Evolutionary conservation across 2,329 filamentous ascomycete genomes (phyloP).

Genomic region (Cladosporium halotolerans): DNA sequence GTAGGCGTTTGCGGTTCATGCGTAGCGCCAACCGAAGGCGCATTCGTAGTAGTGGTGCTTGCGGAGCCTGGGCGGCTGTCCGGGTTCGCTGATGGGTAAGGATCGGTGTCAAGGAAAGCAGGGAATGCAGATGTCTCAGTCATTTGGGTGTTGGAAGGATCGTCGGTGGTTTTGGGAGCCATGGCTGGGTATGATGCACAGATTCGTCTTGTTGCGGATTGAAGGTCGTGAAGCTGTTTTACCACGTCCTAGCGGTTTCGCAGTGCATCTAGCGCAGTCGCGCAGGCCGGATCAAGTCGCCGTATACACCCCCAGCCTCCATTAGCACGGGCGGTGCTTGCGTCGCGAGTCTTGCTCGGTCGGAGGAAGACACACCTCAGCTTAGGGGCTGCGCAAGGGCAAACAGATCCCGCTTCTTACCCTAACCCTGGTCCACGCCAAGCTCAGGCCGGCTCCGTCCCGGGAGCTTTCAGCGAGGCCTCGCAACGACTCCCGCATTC

Average conservation of each 20-base stretch:
- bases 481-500: too few relatives aligned
- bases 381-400: neutral
- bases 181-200: slow-evolving; percentile 2
- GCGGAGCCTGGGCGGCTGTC: slow-evolving; percentile 17
- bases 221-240: neutral
- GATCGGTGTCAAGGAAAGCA: slow-evolving; percentile 25
- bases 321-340: slow-evolving; percentile 1
- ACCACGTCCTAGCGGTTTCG: neutral
- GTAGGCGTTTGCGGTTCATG: slow-evolving; percentile 12
- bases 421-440: neutral
- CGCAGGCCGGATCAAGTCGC: neutral
- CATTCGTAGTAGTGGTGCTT: slow-evolving; percentile 17
- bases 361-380: neutral
- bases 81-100: slow-evolving; percentile 16
- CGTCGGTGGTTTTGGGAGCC: slow-evolving; percentile 3
- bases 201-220: neutral
- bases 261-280: slow-evolving; percentile 2
- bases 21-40: slow-evolving; percentile 17
- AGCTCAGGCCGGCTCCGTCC: neutral
- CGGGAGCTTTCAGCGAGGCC: neutral
- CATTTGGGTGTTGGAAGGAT: slow-evolving; percentile 1
- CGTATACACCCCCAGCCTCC: neutral
- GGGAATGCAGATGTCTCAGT: slow-evolving; percentile 17
- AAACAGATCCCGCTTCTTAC: neutral
- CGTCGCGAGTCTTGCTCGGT: neutral